Evolutionary conservation across 2,329 filamentous ascomycete genomes (phyloP).

Genomic region (Cytospora leucostoma): DNA sequence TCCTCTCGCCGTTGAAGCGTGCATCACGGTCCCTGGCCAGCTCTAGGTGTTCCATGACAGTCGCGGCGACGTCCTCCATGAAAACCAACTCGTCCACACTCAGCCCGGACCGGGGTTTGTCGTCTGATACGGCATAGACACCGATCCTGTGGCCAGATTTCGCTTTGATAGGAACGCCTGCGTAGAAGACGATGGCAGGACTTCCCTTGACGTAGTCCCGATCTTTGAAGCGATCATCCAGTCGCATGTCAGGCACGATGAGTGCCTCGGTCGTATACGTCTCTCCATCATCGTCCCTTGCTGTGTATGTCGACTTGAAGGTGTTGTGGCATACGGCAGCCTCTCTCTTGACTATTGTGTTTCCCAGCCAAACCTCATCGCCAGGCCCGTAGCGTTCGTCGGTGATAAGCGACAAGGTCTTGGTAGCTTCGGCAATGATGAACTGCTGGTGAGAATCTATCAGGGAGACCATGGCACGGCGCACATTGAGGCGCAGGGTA

Average conservation of each 20-base stretch:
- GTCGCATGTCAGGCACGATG: constrained; percentile 21
- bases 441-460: constrained; percentile 22
- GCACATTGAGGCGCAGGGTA: constrained; percentile 48
- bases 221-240: constrained; percentile 25
- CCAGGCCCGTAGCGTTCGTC: constrained; percentile 16
- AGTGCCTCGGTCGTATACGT: constrained; percentile 8
- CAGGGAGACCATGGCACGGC: constrained; percentile 40
- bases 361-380: constrained; percentile 21
- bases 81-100: constrained; percentile 29
- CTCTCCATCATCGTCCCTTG: constrained; percentile 44
- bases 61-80: constrained; percentile 32
- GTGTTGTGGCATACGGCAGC: constrained; percentile 32
- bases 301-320: constrained; percentile 30
- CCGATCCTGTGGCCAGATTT: constrained; percentile 21
- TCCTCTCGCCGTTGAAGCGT: constrained; percentile 31
- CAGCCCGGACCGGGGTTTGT: constrained; percentile 5
- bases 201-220: constrained; percentile 11
- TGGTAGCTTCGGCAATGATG: constrained; percentile 18
- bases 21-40: constrained; percentile 30
- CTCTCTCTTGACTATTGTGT: constrained; percentile 10
- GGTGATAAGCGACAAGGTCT: constrained; percentile 38
- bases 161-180: constrained; percentile 21
- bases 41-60: constrained; percentile 36
- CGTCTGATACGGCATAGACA: constrained; percentile 13
- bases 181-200: constrained; percentile 15